Conservation (phyloP, 179 eudicot species). For the Vitellaria paradoxa region DNA sequence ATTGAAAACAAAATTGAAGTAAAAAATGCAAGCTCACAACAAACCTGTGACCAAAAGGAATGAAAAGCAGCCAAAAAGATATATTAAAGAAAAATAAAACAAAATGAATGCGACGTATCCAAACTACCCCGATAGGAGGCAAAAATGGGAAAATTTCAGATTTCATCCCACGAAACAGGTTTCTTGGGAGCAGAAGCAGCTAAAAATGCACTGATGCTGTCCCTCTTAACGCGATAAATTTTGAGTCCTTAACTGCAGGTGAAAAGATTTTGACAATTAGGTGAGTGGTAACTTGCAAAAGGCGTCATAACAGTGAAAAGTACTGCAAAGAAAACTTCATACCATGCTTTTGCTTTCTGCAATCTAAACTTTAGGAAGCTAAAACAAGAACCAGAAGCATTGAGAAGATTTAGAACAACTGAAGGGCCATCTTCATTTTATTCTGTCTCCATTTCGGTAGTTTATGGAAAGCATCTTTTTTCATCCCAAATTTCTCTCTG, state of each 20-base stretch:
- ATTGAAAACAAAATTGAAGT: slow-evolving; percentile 18
- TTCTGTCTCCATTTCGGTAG: slow-evolving; percentile 97
- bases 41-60: slow-evolving; percentile 55
- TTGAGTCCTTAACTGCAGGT: slow-evolving; percentile 34
- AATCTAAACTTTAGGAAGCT: slow-evolving; percentile 25
- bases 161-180: slow-evolving; percentile 25
- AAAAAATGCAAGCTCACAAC: slow-evolving; percentile 62
- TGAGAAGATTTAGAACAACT: slow-evolving; percentile 52
- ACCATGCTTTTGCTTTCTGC: slow-evolving; percentile 23
- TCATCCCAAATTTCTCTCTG: slow-evolving; percentile 83
- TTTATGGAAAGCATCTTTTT: slow-evolving; percentile 73
- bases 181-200: slow-evolving; percentile 70
- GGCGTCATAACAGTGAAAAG: no score
- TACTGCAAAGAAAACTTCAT: slow-evolving; percentile 10
- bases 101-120: slow-evolving; percentile 3
- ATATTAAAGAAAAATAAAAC: slow-evolving; percentile 11
- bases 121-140: slow-evolving; percentile 28
- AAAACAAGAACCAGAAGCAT: slow-evolving; percentile 4
- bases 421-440: slow-evolving; percentile 79
- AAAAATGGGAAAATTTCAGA: slow-evolving; percentile 23
- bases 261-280: neutral
- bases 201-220: slow-evolving; percentile 60
- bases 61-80: slow-evolving; percentile 26
- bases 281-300: no score
- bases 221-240: slow-evolving; percentile 39